Conservation (phyloP, 2,329 filamentous ascomycete species). For the Fusarium sp. region DNA sequence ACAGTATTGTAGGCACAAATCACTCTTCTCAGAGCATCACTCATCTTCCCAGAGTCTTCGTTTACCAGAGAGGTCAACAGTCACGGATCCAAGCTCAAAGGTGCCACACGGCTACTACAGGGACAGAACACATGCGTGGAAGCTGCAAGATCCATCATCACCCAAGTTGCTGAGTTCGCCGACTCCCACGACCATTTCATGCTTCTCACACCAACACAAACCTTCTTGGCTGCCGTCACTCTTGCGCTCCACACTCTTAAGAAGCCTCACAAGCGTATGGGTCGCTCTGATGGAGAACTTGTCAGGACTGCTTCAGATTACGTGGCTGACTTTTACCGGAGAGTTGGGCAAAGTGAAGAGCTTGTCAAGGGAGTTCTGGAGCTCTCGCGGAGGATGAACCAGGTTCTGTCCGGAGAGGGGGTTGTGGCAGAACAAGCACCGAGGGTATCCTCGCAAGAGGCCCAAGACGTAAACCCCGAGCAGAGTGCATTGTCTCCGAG, state of each 20-base stretch:
- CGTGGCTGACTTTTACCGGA: slow-evolving; percentile 27
- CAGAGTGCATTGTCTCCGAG: slow-evolving; percentile 18
- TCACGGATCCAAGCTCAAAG: slow-evolving; percentile 26
- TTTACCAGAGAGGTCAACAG: slow-evolving; percentile 28
- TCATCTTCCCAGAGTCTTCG: slow-evolving; percentile 34
- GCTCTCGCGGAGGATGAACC: slow-evolving; percentile 26
- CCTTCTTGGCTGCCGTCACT: slow-evolving; percentile 30
- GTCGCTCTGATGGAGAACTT: slow-evolving; percentile 37
- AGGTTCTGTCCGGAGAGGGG: slow-evolving; percentile 24
- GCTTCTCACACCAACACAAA: slow-evolving; percentile 31
- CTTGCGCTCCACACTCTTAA: slow-evolving; percentile 37
- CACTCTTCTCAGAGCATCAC: slow-evolving; percentile 31
- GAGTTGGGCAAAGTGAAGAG: slow-evolving; percentile 24
- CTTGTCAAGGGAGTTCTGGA: slow-evolving; percentile 30
- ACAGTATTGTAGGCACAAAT: slow-evolving; percentile 30
- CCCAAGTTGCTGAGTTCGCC: slow-evolving; percentile 34
- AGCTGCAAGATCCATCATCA: slow-evolving; percentile 36
- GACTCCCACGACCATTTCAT: slow-evolving; percentile 25
- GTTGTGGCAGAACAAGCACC: slow-evolving; percentile 13
- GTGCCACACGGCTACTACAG: slow-evolving; percentile 25
- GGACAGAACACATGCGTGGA: slow-evolving; percentile 36
- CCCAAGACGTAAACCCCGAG: not conserved
- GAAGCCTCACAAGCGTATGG: slow-evolving; percentile 40
- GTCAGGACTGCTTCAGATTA: slow-evolving; percentile 30
- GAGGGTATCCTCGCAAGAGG: slow-evolving; percentile 6